Evolutionary conservation across 768 basidiomycete genomes (phyloP), one percentile per base, ranked within the genome.

Genomic region (Lepiota venenata): DNA sequence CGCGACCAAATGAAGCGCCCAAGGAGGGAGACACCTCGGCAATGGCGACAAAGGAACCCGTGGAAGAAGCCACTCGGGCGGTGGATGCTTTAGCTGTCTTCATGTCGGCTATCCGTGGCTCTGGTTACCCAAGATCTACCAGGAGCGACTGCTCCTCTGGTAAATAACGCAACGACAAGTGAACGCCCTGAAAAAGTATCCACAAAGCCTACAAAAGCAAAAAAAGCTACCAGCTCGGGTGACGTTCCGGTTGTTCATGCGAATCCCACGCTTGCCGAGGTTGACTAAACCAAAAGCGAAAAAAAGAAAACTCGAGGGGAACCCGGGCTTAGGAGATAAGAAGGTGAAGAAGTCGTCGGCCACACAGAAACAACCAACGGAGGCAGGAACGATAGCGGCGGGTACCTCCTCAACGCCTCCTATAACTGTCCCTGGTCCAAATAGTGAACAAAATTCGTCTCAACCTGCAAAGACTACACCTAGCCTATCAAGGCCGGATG

Each of bases 291-390:
- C 45, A 20, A 47, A 46, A 9, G 20, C 57, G 57, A 56, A 56
- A 50, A 63, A 58, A 42, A 63, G 56, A 52, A 63, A 61, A 39
- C 39, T 40, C 45, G 56, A 56, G 39, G 42, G 43, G 49, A 29
- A 25, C 27, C 27, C 14, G 14, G 35, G 46, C 2, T 35, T 22
- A 42, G 47, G 50, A 37, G 52, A 41, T 39, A 54, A 45, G 56
- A 54, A 45, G 56, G 61, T 47, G 16, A 25, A 32, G 9, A 53
- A 16, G 51, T 39, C 5, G 25, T 5, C 46, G 18, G 55, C 45
- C 21, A 62, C 61, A 44, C 20, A 58, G 1, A 20, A 38, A n/a
- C 15, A 35, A 14, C 18, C 18, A 40, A 21, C 46, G 6, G 12
- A 10, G 45, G 55, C 35, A 14, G 12, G 4, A 43, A 55, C 35